Evolutionary conservation across 768 basidiomycete genomes (phyloP).

Genomic region (Kwoniella heveanensis): DNA sequence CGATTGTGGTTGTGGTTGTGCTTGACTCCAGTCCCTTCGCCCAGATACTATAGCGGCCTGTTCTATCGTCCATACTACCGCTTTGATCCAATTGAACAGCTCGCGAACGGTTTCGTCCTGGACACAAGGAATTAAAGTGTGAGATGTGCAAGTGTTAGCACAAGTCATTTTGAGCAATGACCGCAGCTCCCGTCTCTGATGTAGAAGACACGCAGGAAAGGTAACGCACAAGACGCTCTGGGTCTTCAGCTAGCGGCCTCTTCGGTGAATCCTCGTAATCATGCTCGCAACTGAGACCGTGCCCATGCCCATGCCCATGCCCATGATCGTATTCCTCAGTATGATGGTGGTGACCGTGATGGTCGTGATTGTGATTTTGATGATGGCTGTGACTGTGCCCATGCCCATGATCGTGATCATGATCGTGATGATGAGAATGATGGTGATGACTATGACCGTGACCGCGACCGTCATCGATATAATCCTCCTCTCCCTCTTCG

Average conservation of each 20-base stretch:
- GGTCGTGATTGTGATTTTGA: conserved; percentile 5
- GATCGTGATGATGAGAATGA: neutral
- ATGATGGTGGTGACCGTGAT: conserved; percentile 2
- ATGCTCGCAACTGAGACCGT: conserved; percentile 1
- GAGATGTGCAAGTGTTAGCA: too few relatives aligned
- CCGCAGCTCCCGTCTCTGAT: too few relatives aligned
- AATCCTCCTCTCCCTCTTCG: conserved; percentile 3
- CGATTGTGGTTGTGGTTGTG: conserved; percentile 11
- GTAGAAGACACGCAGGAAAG: too few relatives aligned
- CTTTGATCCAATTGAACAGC: conserved; percentile 56
- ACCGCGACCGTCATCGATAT: conserved; percentile 17
- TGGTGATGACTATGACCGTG: conserved; percentile 27
- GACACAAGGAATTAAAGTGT: too few relatives aligned
- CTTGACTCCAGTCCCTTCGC: conserved; percentile 25
- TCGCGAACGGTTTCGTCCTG: conserved; percentile 52
- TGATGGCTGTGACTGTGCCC: conserved; percentile 24
- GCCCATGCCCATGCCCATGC: neutral
- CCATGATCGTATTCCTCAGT: neutral
- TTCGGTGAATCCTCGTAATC: conserved; percentile 25
- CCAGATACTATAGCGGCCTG: conserved; percentile 53
- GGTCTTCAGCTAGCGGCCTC: conserved; percentile 40
- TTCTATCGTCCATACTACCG: conserved; percentile 54
- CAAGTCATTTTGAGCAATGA: too few relatives aligned
- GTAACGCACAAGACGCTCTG: conserved; percentile 47
- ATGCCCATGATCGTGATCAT: conserved; percentile 20